phyloP scores from a whole-genome alignment of 208 protist genomes.

The Wallacemonas sp. region DNA sequence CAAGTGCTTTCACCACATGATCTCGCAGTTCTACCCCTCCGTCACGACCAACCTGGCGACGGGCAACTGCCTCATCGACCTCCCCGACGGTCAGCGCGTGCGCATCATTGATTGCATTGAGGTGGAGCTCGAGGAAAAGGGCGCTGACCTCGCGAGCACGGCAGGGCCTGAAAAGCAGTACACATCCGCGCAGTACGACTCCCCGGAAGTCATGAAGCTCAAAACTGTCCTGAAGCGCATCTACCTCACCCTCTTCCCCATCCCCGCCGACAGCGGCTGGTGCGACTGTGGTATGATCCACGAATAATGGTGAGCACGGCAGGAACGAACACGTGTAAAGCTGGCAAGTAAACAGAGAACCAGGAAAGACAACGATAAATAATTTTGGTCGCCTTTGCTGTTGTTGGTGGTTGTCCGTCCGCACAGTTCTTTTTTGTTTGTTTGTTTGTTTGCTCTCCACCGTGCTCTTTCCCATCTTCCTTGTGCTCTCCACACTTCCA shows the following conservation, averaged over 20 bases:
- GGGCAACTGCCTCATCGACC: constrained; percentile 56
- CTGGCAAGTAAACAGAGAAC: too few relatives aligned
- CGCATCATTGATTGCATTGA: constrained; percentile 86
- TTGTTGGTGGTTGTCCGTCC: neutral
- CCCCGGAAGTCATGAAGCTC: constrained; percentile 64
- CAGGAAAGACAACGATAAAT: too few relatives aligned
- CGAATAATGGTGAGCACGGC: too few relatives aligned
- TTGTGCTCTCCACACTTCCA: too few relatives aligned
- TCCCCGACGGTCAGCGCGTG: constrained; percentile 71
- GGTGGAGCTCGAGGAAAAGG: constrained; percentile 62
- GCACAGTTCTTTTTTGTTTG: neutral
- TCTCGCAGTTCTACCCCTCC: constrained; percentile 84
- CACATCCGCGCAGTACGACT: constrained; percentile 41
- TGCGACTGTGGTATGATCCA: constrained; percentile 91
- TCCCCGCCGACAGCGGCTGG: constrained; percentile 89
- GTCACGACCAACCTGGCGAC: constrained; percentile 81
- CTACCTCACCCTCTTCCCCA: constrained; percentile 90
- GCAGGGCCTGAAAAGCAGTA: constrained; percentile 39
- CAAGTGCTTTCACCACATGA: constrained; percentile 93
- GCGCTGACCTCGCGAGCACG: neutral
- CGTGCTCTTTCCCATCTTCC: neutral
- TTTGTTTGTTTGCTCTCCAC: neutral
- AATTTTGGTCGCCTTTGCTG: too few relatives aligned
- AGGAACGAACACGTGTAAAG: too few relatives aligned
- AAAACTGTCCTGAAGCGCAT: constrained; percentile 85